These are phyloP conservation scores for Saccharomyces hybrid DNA, from an alignment of 1,139 yeast genomes.

Conservation along the genomic window DNA sequence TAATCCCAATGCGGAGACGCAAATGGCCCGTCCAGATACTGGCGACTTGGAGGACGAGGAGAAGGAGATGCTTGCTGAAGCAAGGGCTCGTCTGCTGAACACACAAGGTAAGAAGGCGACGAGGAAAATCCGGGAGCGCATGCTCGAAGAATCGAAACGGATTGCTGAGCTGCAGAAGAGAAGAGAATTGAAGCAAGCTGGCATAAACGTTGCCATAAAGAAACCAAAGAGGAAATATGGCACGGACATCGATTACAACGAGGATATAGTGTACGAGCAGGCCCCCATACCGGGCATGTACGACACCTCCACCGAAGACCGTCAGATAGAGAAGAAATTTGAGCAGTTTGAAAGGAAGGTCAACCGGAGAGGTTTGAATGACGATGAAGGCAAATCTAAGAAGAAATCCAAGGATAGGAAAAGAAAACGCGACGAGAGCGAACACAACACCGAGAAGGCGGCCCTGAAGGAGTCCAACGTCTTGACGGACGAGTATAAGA, in stretches of 20 bases:
- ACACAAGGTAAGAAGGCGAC: conserved; percentile 95
- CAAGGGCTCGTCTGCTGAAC: conserved; percentile 82
- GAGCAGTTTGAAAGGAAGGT: conserved; percentile 42
- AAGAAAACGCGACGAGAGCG: conserved; percentile 18
- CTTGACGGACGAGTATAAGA: conserved; percentile 41
- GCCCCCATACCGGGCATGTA: conserved; percentile 64
- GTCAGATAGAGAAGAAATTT: conserved; percentile 36
- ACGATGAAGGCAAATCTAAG: conserved; percentile 22
- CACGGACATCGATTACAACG: conserved; percentile 71
- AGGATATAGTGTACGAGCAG: conserved; percentile 74
- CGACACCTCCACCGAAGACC: conserved; percentile 55
- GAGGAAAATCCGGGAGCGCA: conserved; percentile 77
- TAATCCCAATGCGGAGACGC: conserved; percentile 69
- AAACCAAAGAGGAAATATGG: conserved; percentile 44
- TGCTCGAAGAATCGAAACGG: conserved; percentile 65
- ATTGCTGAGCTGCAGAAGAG: conserved; percentile 73
- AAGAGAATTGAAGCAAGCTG: conserved; percentile 80
- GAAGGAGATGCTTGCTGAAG: conserved; percentile 86
- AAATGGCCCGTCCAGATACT: conserved; percentile 75
- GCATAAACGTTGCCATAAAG: conserved; percentile 47
- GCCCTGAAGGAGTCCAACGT: conserved; percentile 20
- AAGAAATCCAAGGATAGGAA: conserved; percentile 28
- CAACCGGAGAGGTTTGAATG: conserved; percentile 42
- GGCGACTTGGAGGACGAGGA: conserved; percentile 82
- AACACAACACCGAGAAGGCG: conserved; percentile 15